phyloP scores from a whole-genome alignment of 176 grass and related monocot genomes.

The Cocos nucifera region DNA sequence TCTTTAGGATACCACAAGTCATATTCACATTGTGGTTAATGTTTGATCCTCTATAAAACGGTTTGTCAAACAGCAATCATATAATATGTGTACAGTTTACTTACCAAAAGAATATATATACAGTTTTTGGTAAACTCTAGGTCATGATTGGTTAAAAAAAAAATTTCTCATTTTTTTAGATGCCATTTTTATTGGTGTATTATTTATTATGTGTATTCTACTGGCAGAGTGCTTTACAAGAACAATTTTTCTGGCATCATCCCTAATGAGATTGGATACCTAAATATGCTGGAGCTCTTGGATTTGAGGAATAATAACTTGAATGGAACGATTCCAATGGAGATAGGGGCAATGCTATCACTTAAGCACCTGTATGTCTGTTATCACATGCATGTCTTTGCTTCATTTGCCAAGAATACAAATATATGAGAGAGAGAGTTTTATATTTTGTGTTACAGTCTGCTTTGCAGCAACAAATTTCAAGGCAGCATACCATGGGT shows the following conservation, averaged over 20 bases:
- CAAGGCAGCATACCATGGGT: slow-evolving; percentile 27
- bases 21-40: too few species aligned
- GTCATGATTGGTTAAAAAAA: too few species aligned
- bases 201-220: not conserved
- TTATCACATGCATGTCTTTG: slow-evolving; percentile 6
- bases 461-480: slow-evolving; percentile 78
- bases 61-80: too few species aligned
- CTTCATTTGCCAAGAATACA: slow-evolving; percentile 4
- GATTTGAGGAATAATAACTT: slow-evolving; percentile 81
- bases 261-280: slow-evolving; percentile 65
- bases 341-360: slow-evolving; percentile 70
- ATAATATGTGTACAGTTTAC: too few species aligned
- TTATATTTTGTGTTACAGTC: slow-evolving; percentile 40
- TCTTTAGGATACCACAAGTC: too few species aligned
- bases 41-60: too few species aligned
- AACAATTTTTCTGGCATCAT: slow-evolving; percentile 71
- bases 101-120: too few species aligned
- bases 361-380: slow-evolving; percentile 78
- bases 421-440: not conserved
- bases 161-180: too few species aligned
- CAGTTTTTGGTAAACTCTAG: too few species aligned
- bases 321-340: slow-evolving; percentile 64
- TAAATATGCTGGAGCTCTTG: slow-evolving; percentile 67
- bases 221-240: slow-evolving; percentile 63
- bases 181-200: too few species aligned